Base-by-base conservation (phyloP, 1,284 basidiomycete genomes). In the Tremellales sp. region DNA sequence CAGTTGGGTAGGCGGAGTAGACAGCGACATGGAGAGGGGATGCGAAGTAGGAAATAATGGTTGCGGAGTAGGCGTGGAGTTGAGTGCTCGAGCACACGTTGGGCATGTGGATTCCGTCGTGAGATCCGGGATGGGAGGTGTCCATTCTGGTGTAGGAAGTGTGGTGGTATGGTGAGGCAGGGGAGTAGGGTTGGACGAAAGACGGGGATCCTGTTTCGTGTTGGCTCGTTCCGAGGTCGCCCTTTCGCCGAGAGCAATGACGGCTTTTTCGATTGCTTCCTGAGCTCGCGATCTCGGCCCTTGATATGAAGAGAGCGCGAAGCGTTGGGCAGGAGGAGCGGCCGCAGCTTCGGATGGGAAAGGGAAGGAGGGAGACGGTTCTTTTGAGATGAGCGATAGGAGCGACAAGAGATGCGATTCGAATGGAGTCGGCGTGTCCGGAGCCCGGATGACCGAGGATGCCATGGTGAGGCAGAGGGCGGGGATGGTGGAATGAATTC, bases 401-500 rank as follows among this genome's bases (percentile, higher is more conserved):
- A 71, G 60, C n/a, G 50, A 45, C 9, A 68, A 54, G 34, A 69
- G 41, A 38, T 71, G 63, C 2, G 54, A 40, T 48, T 71, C 58
- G 49, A 68, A 71, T 4, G 60, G 55, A 4, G 56, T 56, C 4
- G 54, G 43, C 13, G 37, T 9, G 21, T 7, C 22, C 12, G 37
- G 12, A 6, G 18, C 13, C 14, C 22, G 24, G 9, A 36, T 9
- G 34, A 18, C 8, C 34, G 34, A 21, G 8, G 34, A 36, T n/a
- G n/a, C n/a, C n/a, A n/a, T n/a, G 1, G 76, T 73, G 2, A 78
- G 77, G 18, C 87, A 87, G 31, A 77, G 73, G 0, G 78, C 57
- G 9, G 81, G 71, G 52, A 90, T 87, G 21, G 73, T 74, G 1
- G 79, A 78, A 67, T 90, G 87, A 14, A 91, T n/a, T n/a, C n/a